A percentile compares a stretch with the other conserved stretches of the same genome.
Evolutionary conservation across 1,139 yeast species (phyloP).

Genomic region (Lodderomyces oxycetoniae): DNA sequence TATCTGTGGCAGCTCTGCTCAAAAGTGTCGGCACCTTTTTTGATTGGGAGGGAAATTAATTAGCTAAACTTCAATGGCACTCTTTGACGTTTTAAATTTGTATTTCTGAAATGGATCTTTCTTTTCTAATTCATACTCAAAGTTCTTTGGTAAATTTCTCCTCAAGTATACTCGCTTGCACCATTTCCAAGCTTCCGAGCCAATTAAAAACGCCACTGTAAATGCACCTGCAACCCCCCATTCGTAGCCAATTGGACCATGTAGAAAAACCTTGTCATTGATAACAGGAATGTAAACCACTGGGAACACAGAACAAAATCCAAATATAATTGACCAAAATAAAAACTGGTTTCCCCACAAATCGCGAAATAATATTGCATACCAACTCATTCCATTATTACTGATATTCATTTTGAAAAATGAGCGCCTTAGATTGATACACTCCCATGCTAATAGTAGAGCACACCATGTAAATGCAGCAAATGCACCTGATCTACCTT

Average conservation of each 20-base stretch:
- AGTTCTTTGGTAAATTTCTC: conserved; percentile 40
- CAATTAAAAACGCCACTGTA: conserved; percentile 52
- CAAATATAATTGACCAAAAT: conserved; percentile 78
- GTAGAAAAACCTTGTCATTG: conserved; percentile 72
- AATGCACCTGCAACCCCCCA: conserved; percentile 79
- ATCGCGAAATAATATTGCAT: conserved; percentile 53
- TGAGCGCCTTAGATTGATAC: conserved; percentile 70
- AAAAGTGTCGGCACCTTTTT: too few species aligned
- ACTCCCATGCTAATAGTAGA: conserved; percentile 84
- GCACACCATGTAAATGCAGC: conserved; percentile 92
- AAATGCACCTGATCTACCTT: conserved; percentile 78
- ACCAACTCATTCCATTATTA: conserved; percentile 41
- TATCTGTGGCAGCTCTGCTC: too few species aligned
- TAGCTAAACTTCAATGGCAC: too few species aligned
- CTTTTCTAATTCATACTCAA: conserved; percentile 64
- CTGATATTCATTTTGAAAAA: conserved; percentile 62
- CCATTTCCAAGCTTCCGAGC: conserved; percentile 67
- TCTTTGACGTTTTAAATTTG: too few species aligned
- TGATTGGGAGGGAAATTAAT: too few species aligned
- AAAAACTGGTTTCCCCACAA: conserved; percentile 74
- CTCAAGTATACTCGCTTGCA: conserved; percentile 56
- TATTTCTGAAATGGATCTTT: conserved; percentile 45
- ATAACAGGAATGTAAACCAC: conserved; percentile 85
- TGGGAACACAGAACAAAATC: conserved; percentile 72
- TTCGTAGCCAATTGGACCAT: conserved; percentile 70